Base-by-base conservation (phyloP, 2,329 filamentous ascomycete genomes). In the Trichoderma brevicompactum region DNA sequence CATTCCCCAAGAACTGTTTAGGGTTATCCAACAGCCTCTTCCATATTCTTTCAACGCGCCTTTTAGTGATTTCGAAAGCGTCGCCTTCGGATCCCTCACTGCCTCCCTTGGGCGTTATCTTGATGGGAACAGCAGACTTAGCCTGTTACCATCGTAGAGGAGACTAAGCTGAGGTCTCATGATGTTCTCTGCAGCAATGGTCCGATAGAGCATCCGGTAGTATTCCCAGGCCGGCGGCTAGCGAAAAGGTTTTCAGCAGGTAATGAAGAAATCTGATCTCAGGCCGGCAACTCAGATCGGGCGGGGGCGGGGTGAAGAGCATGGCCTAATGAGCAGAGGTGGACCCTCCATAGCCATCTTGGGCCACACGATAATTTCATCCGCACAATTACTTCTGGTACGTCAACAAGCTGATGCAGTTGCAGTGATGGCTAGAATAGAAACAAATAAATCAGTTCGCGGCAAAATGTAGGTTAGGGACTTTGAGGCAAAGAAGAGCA, bases 221-320 rank as follows among this genome's bases (percentile, higher is more conserved):
- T 43, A 13, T 23, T 7, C 9, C 15, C 40, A n/a, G 23, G 17
- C 36, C 4, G 17, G 1, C 32, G 12, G 28, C 41, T 15, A 23
- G 2, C n/a, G 5, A 44, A 17, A 2, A 28, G 8, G 13, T 48
- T 15, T 9, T 19, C 15, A 23, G 5, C 23, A 28, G 23, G n/a
- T n/a, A 17, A n/a, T 28, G 36, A 49, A 60, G 34, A 48, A 50
- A 50, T 28, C 40, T 17, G 41, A 60, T 50, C 56, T 34, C 19
- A 28, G 8, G 36, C 38, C 19, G 36, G 52, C 38, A 55, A 32
- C 19, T 15, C 7, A 50, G 44, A 60, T 60, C 44, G 36, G 10
- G 56, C 38, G 56, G 56, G 56, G 46, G 46, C 10, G 56, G 54
- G 54, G 40, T 17, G 17, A 32, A 59, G 38, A 13, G 15, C 44